Evolutionary conservation across 1,284 basidiomycete species (phyloP), one percentile per base, ranked within the genome.

Genomic region (Tylopilus sp.): DNA sequence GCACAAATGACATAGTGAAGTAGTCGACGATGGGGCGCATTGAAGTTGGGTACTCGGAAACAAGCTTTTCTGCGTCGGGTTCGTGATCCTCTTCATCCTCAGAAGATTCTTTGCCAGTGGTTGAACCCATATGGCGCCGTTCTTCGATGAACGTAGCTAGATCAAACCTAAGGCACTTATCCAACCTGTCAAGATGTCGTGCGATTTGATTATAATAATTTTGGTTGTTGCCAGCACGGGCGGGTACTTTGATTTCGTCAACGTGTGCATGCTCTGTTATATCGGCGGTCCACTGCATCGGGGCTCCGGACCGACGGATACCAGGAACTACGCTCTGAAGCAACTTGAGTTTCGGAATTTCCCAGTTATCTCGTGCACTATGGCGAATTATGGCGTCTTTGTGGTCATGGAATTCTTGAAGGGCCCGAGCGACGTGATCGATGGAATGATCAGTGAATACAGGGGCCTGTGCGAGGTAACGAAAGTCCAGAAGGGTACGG

Each of bases 241-340:
- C 44, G 8, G 19, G 44, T 22, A 44, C 44, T 44, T 44, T 44
- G 44, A 44, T 44, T 8, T 44, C 18, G 9, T 57, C 22, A 3
- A 67, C 18, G 22, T 66, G 66, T 0, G 60, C 52, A 49, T 67
- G 65, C n/a, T 66, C 57, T 2, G 51, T 68, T 6, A 53, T 9
- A n/a, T 67, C 53, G 8, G 62, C 60, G 3, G 26, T 47, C 62
- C 66, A 68, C n/a, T 68, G 62, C 36, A 68, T 68, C 2, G 53
- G 9, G 3, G 51, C 32, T 19, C 61, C 26, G 7, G 22, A 44
- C 19, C 10, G 19, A 44, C 8, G 44, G 7, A 44, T 44, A 6
- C 44, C 44, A 7, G 44, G 19, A 22, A 22, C 19, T 22, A 44
- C 9, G 6, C 44, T 22, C 19, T 44, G 18, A 44, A 44, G 44